These are phyloP conservation scores for Salisapilia sapeloensis DNA, from an alignment of 352 stramenopile species.

Conservation along the genomic window DNA sequence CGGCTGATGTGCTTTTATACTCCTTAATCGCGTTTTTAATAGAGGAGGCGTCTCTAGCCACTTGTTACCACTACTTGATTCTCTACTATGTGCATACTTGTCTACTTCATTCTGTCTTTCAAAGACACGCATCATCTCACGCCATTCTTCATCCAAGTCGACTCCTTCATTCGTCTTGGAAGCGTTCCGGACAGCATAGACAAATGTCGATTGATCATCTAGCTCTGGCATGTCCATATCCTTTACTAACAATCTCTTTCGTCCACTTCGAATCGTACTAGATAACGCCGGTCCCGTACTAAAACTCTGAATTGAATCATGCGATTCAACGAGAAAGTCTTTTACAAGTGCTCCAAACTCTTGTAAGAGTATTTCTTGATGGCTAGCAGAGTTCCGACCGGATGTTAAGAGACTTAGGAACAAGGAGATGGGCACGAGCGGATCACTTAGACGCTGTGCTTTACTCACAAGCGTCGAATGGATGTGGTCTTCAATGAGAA, in stretches of 20 bases:
- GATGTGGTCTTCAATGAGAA: slow-evolving; percentile 79
- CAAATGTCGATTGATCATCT: slow-evolving; percentile 64
- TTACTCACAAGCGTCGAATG: slow-evolving; percentile 76
- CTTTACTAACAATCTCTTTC: slow-evolving; percentile 44
- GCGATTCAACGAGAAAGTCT: slow-evolving; percentile 24
- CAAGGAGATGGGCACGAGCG: slow-evolving; percentile 68
- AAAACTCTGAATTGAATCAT: slow-evolving; percentile 10
- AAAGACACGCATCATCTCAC: too few relatives aligned
- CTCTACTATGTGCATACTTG: too few relatives aligned
- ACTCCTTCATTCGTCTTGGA: too few relatives aligned
- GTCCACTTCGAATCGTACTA: slow-evolving; percentile 2
- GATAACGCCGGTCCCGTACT: slow-evolving; percentile 12
- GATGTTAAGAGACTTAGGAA: slow-evolving; percentile 78
- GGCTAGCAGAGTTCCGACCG: slow-evolving; percentile 58
- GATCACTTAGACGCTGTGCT: slow-evolving; percentile 52
- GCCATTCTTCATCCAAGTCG: too few relatives aligned
- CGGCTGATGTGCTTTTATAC: slow-evolving; percentile 10
- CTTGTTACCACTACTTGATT: too few relatives aligned
- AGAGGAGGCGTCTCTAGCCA: too few relatives aligned
- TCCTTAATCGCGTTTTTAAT: too few relatives aligned
- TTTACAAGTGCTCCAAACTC: slow-evolving; percentile 78
- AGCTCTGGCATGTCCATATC: slow-evolving; percentile 69
- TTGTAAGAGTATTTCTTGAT: slow-evolving; percentile 68
- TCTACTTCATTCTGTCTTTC: too few relatives aligned
- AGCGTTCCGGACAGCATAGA: slow-evolving; percentile 67